Evolutionary conservation across 2,329 filamentous ascomycete species (phyloP).

Genomic region (Penicillium sp.): DNA sequence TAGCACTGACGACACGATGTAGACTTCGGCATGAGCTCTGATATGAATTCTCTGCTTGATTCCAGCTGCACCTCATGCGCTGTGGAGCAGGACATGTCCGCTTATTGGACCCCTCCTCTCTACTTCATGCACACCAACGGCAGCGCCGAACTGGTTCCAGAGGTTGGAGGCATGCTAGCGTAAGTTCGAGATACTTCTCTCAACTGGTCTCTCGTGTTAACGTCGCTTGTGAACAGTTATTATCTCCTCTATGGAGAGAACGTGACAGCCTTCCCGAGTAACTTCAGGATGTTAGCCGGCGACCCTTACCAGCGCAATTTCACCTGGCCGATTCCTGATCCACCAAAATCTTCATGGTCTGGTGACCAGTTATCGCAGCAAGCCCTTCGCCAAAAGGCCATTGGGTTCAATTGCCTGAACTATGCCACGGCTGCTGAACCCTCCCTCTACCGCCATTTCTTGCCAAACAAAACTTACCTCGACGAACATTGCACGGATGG

Average conservation of each 20-base stretch:
- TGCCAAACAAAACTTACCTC: conserved; percentile 76
- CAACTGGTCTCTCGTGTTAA: conserved; percentile 9
- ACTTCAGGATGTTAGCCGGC: conserved; percentile 81
- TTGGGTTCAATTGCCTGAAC: conserved; percentile 96
- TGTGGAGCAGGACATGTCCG: conserved; percentile 78
- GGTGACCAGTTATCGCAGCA: conserved; percentile 64
- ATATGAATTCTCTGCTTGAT: conserved; percentile 55
- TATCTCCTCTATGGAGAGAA: conserved; percentile 71
- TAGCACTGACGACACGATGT: conserved; percentile 12
- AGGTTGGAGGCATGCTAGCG: conserved; percentile 82
- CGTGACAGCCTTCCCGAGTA: conserved; percentile 69
- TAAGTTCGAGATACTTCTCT: conserved; percentile 49
- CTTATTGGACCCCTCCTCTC: conserved; percentile 78
- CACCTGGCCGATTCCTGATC: conserved; percentile 64
- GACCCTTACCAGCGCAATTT: conserved; percentile 67
- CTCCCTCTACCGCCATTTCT: conserved; percentile 74
- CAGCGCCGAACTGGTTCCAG: conserved; percentile 64
- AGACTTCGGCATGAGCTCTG: conserved; percentile 65
- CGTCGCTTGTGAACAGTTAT: conserved; percentile 56
- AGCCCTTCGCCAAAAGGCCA: conserved; percentile 71
- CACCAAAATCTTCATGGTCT: conserved; percentile 69
- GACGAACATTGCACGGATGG: conserved; percentile 81
- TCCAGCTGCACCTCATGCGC: conserved; percentile 77
- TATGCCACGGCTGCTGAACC: conserved; percentile 66
- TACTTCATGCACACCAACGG: conserved; percentile 73